Percentiles rank a stretch among this genome's conserved stretches.
These are phyloP conservation scores for Berkeleyomyces rouxiae DNA, from an alignment of 2,329 filamentous ascomycete species.

Conservation along the genomic window DNA sequence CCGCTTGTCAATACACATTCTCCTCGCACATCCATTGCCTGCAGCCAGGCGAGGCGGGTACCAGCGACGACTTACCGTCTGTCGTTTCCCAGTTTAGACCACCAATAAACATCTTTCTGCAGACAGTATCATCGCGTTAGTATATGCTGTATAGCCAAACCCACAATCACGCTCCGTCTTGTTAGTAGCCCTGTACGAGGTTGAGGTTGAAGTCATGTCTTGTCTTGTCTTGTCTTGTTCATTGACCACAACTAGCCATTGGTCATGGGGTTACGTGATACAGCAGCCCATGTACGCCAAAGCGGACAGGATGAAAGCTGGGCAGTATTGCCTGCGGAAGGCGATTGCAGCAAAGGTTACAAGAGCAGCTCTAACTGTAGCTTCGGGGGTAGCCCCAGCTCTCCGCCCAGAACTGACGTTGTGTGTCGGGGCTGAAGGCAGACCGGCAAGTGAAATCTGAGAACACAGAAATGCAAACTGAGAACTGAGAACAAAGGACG, in stretches of 20 bases:
- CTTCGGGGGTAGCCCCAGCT: neutral
- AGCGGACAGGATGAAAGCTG: neutral
- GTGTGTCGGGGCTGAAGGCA: neutral
- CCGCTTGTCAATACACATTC: conserved; percentile 8
- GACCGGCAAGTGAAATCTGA: neutral
- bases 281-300: neutral
- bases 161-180: too few relatives aligned
- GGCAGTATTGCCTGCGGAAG: neutral
- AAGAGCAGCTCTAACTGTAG: neutral
- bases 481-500: neutral
- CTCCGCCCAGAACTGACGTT: too few relatives aligned
- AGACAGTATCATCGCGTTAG: conserved; percentile 5
- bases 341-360: neutral
- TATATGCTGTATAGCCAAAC: neutral
- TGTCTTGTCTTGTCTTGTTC: neutral
- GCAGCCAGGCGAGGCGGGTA: neutral
- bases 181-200: neutral
- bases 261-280: neutral
- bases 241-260: neutral
- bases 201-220: neutral
- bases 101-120: conserved; percentile 98
- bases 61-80: conserved; percentile 51
- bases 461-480: neutral
- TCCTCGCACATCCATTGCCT: neutral
- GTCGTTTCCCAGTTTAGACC: conserved; percentile 98